A percentile compares a stretch with the other conserved stretches of the same genome.
phyloP scores from a whole-genome alignment of 2,329 filamentous ascomycete genomes.

The Chaetomium strumarium region DNA sequence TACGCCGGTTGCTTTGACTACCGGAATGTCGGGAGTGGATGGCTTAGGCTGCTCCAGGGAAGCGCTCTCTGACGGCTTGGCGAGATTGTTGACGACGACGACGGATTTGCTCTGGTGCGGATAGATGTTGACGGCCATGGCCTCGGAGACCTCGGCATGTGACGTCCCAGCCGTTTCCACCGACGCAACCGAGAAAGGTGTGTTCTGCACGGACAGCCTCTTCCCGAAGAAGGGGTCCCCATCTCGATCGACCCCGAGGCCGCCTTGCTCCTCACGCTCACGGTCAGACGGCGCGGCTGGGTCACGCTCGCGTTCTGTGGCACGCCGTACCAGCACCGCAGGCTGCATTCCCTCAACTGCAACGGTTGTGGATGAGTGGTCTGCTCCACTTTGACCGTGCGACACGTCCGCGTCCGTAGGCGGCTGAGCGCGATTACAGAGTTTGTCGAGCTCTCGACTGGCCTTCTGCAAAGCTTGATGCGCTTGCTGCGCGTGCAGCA shows the following conservation, averaged over 20 bases:
- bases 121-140: conserved; percentile 55
- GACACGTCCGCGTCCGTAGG: conserved; percentile 6
- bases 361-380: not conserved
- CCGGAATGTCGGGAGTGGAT: conserved; percentile 29
- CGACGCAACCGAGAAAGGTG: conserved; percentile 57
- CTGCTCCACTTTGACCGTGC: not conserved
- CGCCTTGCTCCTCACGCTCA: conserved; percentile 27
- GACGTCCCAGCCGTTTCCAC: conserved; percentile 59
- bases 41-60: conserved; percentile 29
- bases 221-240: conserved; percentile 50
- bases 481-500: conserved; percentile 31
- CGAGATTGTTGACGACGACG: conserved; percentile 52
- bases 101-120: conserved; percentile 60
- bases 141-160: conserved; percentile 55
- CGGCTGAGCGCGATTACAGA: conserved; percentile 1
- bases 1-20: conserved; percentile 35
- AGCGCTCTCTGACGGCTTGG: conserved; percentile 43
- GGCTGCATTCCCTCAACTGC: conserved; percentile 4
- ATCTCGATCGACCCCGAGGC: conserved; percentile 43
- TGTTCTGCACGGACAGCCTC: conserved; percentile 50
- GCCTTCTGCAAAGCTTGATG: conserved; percentile 22
- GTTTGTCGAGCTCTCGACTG: conserved; percentile 21
- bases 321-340: conserved; percentile 13
- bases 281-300: not conserved
- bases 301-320: conserved; percentile 14